phyloP scores from a whole-genome alignment of 352 stramenopile species.

The Phytophthora multivora region DNA sequence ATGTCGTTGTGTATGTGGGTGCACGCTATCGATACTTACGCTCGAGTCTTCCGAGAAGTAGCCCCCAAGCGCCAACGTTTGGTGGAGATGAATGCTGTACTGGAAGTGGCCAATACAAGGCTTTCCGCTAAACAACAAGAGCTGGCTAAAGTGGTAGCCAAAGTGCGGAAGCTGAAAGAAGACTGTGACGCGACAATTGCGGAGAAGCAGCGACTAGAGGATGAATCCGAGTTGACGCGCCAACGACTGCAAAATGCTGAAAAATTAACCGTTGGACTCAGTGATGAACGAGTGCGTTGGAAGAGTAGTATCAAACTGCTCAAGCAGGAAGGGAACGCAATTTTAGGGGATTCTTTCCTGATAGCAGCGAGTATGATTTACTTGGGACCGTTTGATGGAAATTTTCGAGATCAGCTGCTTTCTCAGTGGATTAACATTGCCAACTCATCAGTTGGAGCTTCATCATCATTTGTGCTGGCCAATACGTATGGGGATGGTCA shows the following conservation, averaged over 20 bases:
- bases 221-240: constrained; percentile 68
- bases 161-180: constrained; percentile 59
- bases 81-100: constrained; percentile 73
- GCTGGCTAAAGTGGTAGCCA: constrained; percentile 55
- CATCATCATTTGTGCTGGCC: constrained; percentile 58
- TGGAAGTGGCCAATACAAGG: constrained; percentile 73
- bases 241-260: constrained; percentile 59
- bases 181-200: constrained; percentile 62
- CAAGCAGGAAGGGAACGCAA: constrained; percentile 43
- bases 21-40: constrained; percentile 84
- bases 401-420: constrained; percentile 45
- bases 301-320: constrained; percentile 66
- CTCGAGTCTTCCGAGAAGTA: constrained; percentile 74
- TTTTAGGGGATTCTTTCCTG: constrained; percentile 70
- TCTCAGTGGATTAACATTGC: constrained; percentile 29
- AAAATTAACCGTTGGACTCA: constrained; percentile 67
- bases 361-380: constrained; percentile 67
- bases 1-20: constrained; percentile 92
- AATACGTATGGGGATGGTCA: constrained; percentile 81
- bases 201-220: constrained; percentile 71
- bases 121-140: constrained; percentile 75
- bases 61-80: constrained; percentile 74
- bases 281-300: constrained; percentile 75
- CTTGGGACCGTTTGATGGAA: constrained; percentile 64
- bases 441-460: constrained; percentile 30